These are phyloP conservation scores for Diaporthe eres DNA, from an alignment of 2,329 filamentous ascomycete genomes.

Conservation along the genomic window DNA sequence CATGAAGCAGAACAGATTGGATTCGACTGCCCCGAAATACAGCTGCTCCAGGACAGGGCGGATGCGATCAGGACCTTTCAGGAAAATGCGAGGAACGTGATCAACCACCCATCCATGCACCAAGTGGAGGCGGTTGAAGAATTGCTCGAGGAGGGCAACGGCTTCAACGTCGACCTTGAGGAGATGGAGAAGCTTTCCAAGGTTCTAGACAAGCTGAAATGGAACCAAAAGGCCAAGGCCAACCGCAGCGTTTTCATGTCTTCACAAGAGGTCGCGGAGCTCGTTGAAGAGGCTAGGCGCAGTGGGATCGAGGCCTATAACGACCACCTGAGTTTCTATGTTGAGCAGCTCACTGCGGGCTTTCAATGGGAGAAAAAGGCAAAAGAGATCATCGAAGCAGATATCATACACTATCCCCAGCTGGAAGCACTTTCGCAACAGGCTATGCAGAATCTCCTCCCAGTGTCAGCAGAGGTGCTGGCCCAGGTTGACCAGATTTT, in stretches of 20 bases:
- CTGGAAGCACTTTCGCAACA: constrained; percentile 92
- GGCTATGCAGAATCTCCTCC: constrained; percentile 77
- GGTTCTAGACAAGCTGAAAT: constrained; percentile 87
- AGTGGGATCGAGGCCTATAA: constrained; percentile 85
- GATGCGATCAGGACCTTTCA: constrained; percentile 90
- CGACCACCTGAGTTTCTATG: constrained; percentile 82
- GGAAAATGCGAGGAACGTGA: constrained; percentile 77
- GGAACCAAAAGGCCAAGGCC: constrained; percentile 83
- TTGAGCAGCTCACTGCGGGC: constrained; percentile 82
- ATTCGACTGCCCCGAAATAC: constrained; percentile 94
- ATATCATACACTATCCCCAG: constrained; percentile 93
- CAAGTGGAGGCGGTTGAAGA: constrained; percentile 86
- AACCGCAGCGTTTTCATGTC: constrained; percentile 76
- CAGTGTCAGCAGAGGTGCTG: constrained; percentile 86
- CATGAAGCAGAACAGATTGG: constrained; percentile 87
- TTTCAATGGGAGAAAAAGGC: constrained; percentile 94
- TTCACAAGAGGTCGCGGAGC: constrained; percentile 81
- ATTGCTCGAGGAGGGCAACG: constrained; percentile 88
- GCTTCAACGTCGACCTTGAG: constrained; percentile 91
- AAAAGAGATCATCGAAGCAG: constrained; percentile 91
- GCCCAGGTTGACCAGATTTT: constrained; percentile 90
- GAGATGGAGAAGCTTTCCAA: constrained; percentile 88
- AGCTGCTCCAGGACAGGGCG: constrained; percentile 85
- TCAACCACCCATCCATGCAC: constrained; percentile 74
- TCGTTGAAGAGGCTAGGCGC: constrained; percentile 83